These are phyloP conservation scores for Fusarium devonianum DNA, from an alignment of 2,329 filamentous ascomycete genomes.

Conservation along the genomic window DNA sequence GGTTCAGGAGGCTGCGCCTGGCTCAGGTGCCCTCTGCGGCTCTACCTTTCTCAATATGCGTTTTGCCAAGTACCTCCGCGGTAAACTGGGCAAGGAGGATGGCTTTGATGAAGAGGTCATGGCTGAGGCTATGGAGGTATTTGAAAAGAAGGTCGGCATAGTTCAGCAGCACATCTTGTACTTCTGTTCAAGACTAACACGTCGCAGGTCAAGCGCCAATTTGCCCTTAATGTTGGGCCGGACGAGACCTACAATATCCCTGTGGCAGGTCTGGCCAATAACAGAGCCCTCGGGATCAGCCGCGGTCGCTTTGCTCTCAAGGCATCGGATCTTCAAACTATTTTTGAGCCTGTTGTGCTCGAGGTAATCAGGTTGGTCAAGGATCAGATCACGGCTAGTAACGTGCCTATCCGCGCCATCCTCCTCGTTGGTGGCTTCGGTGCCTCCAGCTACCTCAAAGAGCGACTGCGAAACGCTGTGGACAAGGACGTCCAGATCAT, in stretches of 20 bases:
- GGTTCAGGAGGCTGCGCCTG: constrained; percentile 54
- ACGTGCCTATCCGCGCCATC: constrained; percentile 50
- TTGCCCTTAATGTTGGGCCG: constrained; percentile 42
- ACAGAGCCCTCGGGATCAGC: constrained; percentile 48
- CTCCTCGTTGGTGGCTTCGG: constrained; percentile 57
- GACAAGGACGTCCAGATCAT: constrained; percentile 50
- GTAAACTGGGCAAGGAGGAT: constrained; percentile 50
- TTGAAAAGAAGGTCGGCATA: constrained; percentile 48
- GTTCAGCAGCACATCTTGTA: not conserved
- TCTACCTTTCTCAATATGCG: constrained; percentile 55
- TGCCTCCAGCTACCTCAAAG: constrained; percentile 54
- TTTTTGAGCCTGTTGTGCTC: constrained; percentile 54
- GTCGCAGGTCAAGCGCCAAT: constrained; percentile 47
- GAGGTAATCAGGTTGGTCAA: constrained; percentile 54
- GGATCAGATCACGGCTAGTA: constrained; percentile 51
- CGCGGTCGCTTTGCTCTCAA: constrained; percentile 49
- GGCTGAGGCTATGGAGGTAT: constrained; percentile 50
- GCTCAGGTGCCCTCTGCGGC: constrained; percentile 56
- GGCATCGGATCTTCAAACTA: constrained; percentile 49
- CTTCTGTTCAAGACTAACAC: constrained; percentile 9
- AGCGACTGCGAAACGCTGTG: constrained; percentile 48
- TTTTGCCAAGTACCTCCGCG: constrained; percentile 52
- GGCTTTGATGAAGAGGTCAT: constrained; percentile 51
- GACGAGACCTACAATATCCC: constrained; percentile 49
- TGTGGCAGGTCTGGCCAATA: constrained; percentile 51